Base-by-base conservation (phyloP, 2,329 filamentous ascomycete species). In the Dendrostoma leiphaemia region DNA sequence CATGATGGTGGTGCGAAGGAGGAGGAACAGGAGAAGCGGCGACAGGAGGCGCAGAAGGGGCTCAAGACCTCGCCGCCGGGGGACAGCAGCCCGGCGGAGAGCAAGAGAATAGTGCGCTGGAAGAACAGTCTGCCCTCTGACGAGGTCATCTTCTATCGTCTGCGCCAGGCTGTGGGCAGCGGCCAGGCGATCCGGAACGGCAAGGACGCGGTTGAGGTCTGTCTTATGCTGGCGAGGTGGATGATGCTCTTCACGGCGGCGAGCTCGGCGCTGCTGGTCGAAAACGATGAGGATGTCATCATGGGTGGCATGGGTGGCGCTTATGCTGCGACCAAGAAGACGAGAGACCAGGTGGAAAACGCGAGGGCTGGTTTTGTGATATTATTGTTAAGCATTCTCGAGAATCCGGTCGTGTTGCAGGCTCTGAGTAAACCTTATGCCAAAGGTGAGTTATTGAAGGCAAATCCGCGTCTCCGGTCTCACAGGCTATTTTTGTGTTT, bases 141-240 rank as follows among this genome's bases (percentile, higher is more conserved):
- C 68, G 96, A 97, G 72, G 86, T 94, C 48, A 90, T 97, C 71
- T 88, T 97, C 65, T 95, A 96, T 69, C 86, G 92, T 3, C 91
- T 99, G 48, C 90, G 91, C 2, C 96, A 95, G 71, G 89, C 87
- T 0, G 91, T 97, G 48, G 88, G 78, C 1, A 74, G 81, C 45
- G 81, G 77, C 0, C 69, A 65, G 1, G 76, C 74, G 1, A 79
- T 84, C 45, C 70, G 66, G 53, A 73, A 71, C 23, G 63, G 69
- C 15, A 67, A 74, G 26, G 75, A 80, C n/a, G 80, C 78, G 0
- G 61, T 84, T 8, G 72, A 77, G 19, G 67, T 84, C 34, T 74
- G 78, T 23, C 69, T 70, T 50, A 67, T 78, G 40, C 74, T 83
- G 53, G 78, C 78, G 19, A 73, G 74, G 59, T 87, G 83, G 82